Evolutionary conservation across 2,329 filamentous ascomycete species (phyloP).

Genomic region (Calcarisporium arbuscula): DNA sequence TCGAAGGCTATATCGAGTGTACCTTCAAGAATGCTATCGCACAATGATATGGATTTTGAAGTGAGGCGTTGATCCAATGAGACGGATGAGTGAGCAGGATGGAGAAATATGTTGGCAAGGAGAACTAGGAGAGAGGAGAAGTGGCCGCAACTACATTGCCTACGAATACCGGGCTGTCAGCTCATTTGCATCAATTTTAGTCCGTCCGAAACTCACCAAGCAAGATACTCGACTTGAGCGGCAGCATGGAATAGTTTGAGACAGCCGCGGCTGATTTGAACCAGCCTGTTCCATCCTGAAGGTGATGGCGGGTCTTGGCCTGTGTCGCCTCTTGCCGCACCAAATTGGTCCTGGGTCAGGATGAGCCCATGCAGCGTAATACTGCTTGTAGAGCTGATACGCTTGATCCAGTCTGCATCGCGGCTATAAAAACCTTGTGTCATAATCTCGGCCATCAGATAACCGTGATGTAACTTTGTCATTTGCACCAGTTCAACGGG

Average conservation of each 20-base stretch:
- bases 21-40: slow-evolving; percentile 17
- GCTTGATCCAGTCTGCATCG: slow-evolving; percentile 29
- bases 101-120: slow-evolving; percentile 24
- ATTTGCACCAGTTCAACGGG: slow-evolving; percentile 25
- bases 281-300: slow-evolving; percentile 25
- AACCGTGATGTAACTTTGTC: slow-evolving; percentile 30
- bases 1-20: no score
- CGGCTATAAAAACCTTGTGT: slow-evolving; percentile 33
- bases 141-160: slow-evolving; percentile 23
- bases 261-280: slow-evolving; percentile 26
- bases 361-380: slow-evolving; percentile 17
- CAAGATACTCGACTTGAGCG: slow-evolving; percentile 22
- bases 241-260: slow-evolving; percentile 24
- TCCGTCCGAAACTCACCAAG: slow-evolving; percentile 28
- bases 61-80: slow-evolving; percentile 22
- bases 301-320: slow-evolving; percentile 15
- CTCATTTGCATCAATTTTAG: no score
- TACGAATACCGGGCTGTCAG: no score
- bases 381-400: slow-evolving; percentile 21
- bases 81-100: slow-evolving; percentile 18
- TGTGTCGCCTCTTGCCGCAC: slow-evolving; percentile 1
- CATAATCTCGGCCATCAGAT: slow-evolving; percentile 27
- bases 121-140: slow-evolving; percentile 28
- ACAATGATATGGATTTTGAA: slow-evolving; percentile 19
- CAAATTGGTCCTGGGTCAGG: neutral